Evolutionary conservation across 345 rosid species (phyloP).

Genomic region (Euclidium syriacum): DNA sequence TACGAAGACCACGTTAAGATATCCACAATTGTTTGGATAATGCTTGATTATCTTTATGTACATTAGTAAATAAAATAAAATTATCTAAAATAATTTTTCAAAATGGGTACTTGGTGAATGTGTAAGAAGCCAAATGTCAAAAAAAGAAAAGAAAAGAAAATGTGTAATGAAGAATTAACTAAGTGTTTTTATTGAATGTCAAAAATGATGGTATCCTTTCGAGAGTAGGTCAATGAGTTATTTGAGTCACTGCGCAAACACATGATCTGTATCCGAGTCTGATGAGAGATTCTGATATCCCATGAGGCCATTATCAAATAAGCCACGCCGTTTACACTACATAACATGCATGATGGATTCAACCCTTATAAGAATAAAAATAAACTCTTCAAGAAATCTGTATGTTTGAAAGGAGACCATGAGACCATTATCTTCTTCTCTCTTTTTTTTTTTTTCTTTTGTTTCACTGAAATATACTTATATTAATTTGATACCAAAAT

Average conservation of each 20-base stretch:
- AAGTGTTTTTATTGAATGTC: not conserved
- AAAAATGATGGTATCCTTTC: not conserved
- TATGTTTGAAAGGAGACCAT: too few species aligned
- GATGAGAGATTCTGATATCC: not conserved
- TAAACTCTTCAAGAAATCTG: too few species aligned
- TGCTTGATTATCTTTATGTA: not conserved
- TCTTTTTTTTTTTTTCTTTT: too few species aligned
- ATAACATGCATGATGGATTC: not conserved
- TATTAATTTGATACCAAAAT: too few species aligned
- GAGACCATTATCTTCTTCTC: too few species aligned
- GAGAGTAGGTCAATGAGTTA: slow-evolving; percentile 12
- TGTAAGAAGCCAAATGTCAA: not conserved
- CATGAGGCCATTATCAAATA: not conserved
- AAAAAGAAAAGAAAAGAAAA: not conserved
- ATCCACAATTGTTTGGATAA: slow-evolving; percentile 16
- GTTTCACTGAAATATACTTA: too few species aligned
- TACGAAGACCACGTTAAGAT: slow-evolving; percentile 19
- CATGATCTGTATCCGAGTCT: slow-evolving; percentile 16
- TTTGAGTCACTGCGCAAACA: slow-evolving; percentile 11
- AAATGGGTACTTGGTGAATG: not conserved
- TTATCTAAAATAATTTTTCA: slow-evolving; percentile 1
- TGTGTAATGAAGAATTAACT: not conserved
- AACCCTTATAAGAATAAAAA: not conserved
- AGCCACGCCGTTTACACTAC: not conserved
- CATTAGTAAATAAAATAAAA: not conserved